Percentiles rank a stretch among this genome's conserved stretches.
Conservation (phyloP, 2,329 filamentous ascomycete genomes). For the Xylaria multiplex region DNA sequence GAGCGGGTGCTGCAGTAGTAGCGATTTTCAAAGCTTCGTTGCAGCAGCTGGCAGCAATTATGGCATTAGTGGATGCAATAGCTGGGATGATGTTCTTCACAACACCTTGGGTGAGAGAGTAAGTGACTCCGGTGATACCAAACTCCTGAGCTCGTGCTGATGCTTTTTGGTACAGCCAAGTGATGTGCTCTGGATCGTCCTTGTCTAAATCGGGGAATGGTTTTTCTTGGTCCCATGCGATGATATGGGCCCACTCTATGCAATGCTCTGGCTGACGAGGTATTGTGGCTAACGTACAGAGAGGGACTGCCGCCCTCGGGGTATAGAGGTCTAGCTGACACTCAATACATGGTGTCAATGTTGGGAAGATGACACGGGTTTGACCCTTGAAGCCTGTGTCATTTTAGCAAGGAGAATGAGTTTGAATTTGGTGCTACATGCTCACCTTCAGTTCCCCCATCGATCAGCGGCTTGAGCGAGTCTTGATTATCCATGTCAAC, state of each 20-base stretch:
- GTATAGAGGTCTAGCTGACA: conserved; percentile 99
- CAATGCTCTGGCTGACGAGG: conserved; percentile 97
- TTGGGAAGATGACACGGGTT: conserved; percentile 89
- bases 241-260: conserved; percentile 98
- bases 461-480: conserved; percentile 90
- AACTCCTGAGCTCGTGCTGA: conserved; percentile 85
- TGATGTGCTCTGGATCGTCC: conserved; percentile 95
- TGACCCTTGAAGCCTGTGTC: conserved; percentile 91
- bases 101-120: conserved; percentile 94
- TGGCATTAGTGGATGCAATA: conserved; percentile 96
- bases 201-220: conserved; percentile 89
- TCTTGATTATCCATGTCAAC: conserved; percentile 86
- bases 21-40: conserved; percentile 97
- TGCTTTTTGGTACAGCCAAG: conserved; percentile 93
- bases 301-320: conserved; percentile 92
- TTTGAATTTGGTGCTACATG: conserved; percentile 17
- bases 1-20: conserved; percentile 80
- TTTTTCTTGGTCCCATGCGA: conserved; percentile 91
- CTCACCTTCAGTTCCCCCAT: conserved; percentile 90
- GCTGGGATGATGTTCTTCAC: conserved; percentile 99
- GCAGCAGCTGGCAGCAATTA: conserved; percentile 94
- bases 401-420: conserved; percentile 31
- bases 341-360: conserved; percentile 95
- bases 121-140: conserved; percentile 91
- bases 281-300: conserved; percentile 96